Base-by-base conservation (phyloP, 495 filamentous ascomycete genomes). In the Tuber aestivum region DNA sequence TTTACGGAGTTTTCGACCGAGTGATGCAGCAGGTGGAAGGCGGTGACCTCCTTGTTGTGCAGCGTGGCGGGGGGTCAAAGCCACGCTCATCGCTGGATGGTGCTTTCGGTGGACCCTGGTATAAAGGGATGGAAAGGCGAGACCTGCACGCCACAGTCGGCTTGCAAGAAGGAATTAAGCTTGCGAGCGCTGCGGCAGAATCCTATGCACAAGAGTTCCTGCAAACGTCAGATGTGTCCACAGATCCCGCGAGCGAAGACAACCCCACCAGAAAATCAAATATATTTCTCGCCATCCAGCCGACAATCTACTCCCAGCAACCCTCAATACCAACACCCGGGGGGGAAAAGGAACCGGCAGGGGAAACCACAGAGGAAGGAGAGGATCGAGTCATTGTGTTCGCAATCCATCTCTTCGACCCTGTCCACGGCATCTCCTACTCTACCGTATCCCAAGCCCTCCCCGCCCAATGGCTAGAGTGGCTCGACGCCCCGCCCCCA, bases 1-100 rank as follows among this genome's bases (percentile, higher is more conserved):
- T 98, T 82, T 94, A 97, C 84, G 87, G 88, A 44, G 94, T 95
- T 78, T 99, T 99, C 86, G 94, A 92, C 73, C 91, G 94, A 72
- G 95, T 99, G 69, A 99, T 99, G 95, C 87, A 94, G 42, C 95
- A 99, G 85, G 95, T 99, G 73, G 95, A 99, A 85, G 95, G 95
- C 74, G 95, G 95, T 37, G 95, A 98, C 83, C 89, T 99, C n/a
- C 86, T 98, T 48, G 96, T 99, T 75, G 90, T 98, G 81, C 95
- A 98, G 85, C 90, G 94, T 2, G 95, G 95, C 3, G 92, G 93
- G 76, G 94, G 91, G 40, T 89, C 90, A 8, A 90, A 90, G 16
- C 88, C 88, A 41, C 92, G 91, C 72, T 88, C 90, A 14, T 87
- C 89, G 21, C 85, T 88, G 8, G 87, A 89, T 68, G 84, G 86